These are phyloP conservation scores for Saccharomycopsis sp. DNA, from an alignment of 805 yeast genomes.

Conservation along the genomic window DNA sequence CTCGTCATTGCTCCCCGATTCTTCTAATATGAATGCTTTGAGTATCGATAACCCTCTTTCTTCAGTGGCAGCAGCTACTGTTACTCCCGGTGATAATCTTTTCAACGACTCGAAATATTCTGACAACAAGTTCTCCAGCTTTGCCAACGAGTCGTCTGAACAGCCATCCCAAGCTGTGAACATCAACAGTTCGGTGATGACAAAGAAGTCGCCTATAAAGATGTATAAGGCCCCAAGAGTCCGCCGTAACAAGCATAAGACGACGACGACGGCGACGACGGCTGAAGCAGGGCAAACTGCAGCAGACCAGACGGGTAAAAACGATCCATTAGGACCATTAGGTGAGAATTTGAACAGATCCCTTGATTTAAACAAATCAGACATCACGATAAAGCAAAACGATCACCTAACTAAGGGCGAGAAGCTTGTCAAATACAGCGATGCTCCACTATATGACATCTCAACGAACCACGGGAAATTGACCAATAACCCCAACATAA, in stretches of 20 bases:
- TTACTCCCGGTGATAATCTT: slow-evolving; percentile 24
- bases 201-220: slow-evolving; percentile 31
- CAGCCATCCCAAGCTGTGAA: slow-evolving; percentile 20
- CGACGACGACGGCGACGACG: slow-evolving; percentile 23
- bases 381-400: slow-evolving; percentile 18
- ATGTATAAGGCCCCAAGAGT: slow-evolving; percentile 43
- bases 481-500: slow-evolving; percentile 16
- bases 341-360: slow-evolving; percentile 28
- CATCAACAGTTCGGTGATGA: slow-evolving; percentile 26
- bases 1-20: slow-evolving; percentile 15
- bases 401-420: slow-evolving; percentile 27
- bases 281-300: neutral
- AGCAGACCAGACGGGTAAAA: slow-evolving; percentile 3
- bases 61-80: slow-evolving; percentile 22
- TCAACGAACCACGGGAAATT: slow-evolving; percentile 12
- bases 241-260: slow-evolving; percentile 28
- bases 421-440: slow-evolving; percentile 37
- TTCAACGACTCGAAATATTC: slow-evolving; percentile 9
- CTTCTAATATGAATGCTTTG: neutral
- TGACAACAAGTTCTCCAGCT: slow-evolving; percentile 10
- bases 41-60: neutral
- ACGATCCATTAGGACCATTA: slow-evolving; percentile 19
- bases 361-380: slow-evolving; percentile 27
- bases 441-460: slow-evolving; percentile 50
- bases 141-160: slow-evolving; percentile 8